Percentiles rank a stretch among this genome's conserved stretches.
Conservation (phyloP, 371 early-diverging fungal species). For the Mitosporidium daphniae region DNA sequence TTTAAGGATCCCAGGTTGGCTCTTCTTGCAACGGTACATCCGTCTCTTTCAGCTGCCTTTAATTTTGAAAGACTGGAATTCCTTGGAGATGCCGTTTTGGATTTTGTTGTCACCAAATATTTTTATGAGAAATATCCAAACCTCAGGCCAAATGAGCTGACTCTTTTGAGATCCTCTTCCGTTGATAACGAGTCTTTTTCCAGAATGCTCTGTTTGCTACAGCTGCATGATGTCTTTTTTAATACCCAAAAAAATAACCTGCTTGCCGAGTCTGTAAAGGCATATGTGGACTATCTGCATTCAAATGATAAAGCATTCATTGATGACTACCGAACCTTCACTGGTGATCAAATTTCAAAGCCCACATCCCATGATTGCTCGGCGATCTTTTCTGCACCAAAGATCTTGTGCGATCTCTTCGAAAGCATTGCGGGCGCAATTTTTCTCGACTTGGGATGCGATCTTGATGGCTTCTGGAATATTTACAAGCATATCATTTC, state of each 20-base stretch:
- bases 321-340: neutral
- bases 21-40: conserved; percentile 35
- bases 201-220: conserved; percentile 17
- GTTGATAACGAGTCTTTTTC: conserved; percentile 46
- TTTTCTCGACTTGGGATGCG: conserved; percentile 1
- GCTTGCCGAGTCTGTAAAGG: conserved; percentile 11
- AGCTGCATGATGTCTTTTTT: conserved; percentile 20
- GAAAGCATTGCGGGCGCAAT: conserved; percentile 49
- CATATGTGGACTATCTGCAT: conserved; percentile 13
- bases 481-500: too few species aligned
- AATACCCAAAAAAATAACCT: too few species aligned
- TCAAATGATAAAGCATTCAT: conserved; percentile 7
- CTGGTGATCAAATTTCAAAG: neutral
- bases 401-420: conserved; percentile 39
- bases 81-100: conserved; percentile 61
- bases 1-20: conserved; percentile 21
- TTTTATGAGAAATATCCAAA: conserved; percentile 17
- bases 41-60: conserved; percentile 37
- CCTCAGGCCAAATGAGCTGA: conserved; percentile 22
- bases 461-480: too few species aligned
- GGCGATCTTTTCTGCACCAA: conserved; percentile 29
- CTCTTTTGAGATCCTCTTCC: conserved; percentile 33
- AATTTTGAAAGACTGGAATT: conserved; percentile 31
- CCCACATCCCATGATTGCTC: conserved; percentile 16
- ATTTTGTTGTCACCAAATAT: conserved; percentile 27